Evolutionary conservation across 306 rosid species (phyloP), one percentile per base, ranked within the genome.

Genomic region (Pterocarpus santalinus): DNA sequence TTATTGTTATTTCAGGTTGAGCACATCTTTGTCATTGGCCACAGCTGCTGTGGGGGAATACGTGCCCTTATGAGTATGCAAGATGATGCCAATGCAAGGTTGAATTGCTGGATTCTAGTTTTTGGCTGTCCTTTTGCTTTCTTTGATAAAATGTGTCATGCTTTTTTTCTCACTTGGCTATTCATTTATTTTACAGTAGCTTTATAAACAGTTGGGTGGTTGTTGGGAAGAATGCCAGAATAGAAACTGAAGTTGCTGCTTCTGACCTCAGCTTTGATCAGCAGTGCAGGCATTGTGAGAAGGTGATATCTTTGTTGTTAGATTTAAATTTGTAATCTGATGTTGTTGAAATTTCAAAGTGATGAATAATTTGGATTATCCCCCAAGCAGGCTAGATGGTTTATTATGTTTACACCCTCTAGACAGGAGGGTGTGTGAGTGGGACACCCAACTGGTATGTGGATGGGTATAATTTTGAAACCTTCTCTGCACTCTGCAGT

Each of bases 41-140:
- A 95, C 84, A 95, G 99, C 87, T 86, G 98, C 87, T 95, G 99
- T 66, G 99, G 99, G 41, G 99, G 98, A 67, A 95, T 95, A 77
- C 96, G 87, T 46, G 99, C 99, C 69, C 97, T 95, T 44, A 93
- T 95, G 99, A 77, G 98, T 60, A 89, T 95, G 94, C 79, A 91
- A 79, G 96, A 93, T 72, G 91, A 88, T 71, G 90, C 39, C 49
- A 61, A 72, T 55, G 74, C 87, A 66, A 90, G 98, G 99, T 93
- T 79, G 30, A n/a, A 43, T 74, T 49, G 36, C 53, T 68, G 72
- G 57, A 47, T 75, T 79, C 47, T 56, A 58, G 61, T 80, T 82
- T 35, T 34, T 82, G 75, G 15, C 43, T 72, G 9, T 63, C 47
- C 65, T 80, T 43, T 52, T 62, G 16, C 67, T 64, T 43, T 62